Conservation (phyloP, 306 rosid species). For the Cicer yamashitae region DNA sequence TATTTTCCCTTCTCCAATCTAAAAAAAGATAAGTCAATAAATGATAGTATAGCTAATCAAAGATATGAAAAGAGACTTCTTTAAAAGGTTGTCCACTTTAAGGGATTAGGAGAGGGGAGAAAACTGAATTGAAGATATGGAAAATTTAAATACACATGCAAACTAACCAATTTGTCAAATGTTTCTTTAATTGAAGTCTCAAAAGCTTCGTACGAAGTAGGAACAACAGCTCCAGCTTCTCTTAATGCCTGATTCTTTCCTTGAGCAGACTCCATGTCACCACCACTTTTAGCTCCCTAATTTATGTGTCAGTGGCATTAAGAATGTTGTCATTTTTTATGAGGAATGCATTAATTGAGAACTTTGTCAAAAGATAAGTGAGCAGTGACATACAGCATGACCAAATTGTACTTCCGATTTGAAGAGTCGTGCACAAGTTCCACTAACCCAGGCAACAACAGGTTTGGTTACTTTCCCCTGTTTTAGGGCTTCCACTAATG, state of each 20-base stretch:
- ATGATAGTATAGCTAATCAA: slow-evolving; percentile 28
- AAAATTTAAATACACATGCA: slow-evolving; percentile 43
- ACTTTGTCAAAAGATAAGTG: slow-evolving; percentile 35
- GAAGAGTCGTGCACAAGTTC: slow-evolving; percentile 97
- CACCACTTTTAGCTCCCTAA: slow-evolving; percentile 99
- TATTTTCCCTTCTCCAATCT: slow-evolving; percentile 80
- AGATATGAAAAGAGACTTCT: slow-evolving; percentile 36
- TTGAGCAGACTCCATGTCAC: slow-evolving; percentile 97
- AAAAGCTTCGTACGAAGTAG: slow-evolving; percentile 89
- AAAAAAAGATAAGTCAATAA: slow-evolving; percentile 34
- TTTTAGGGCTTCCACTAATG: slow-evolving; percentile 93
- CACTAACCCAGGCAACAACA: slow-evolving; percentile 99
- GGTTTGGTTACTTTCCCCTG: slow-evolving; percentile 94
- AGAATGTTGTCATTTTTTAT: slow-evolving; percentile 36
- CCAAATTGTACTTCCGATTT: slow-evolving; percentile 99
- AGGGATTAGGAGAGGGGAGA: slow-evolving; percentile 20
- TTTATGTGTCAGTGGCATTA: slow-evolving; percentile 43
- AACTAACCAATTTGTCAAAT: slow-evolving; percentile 81
- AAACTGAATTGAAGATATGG: slow-evolving; percentile 8
- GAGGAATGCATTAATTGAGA: slow-evolving; percentile 36
- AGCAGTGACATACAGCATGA: slow-evolving; percentile 83
- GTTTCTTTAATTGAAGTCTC: slow-evolving; percentile 83
- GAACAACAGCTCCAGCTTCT: slow-evolving; percentile 98
- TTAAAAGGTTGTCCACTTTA: slow-evolving; percentile 2
- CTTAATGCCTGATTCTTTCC: slow-evolving; percentile 92